These are phyloP conservation scores for Aspergillus candidus DNA, from an alignment of 2,329 filamentous ascomycete genomes.

Conservation along the genomic window DNA sequence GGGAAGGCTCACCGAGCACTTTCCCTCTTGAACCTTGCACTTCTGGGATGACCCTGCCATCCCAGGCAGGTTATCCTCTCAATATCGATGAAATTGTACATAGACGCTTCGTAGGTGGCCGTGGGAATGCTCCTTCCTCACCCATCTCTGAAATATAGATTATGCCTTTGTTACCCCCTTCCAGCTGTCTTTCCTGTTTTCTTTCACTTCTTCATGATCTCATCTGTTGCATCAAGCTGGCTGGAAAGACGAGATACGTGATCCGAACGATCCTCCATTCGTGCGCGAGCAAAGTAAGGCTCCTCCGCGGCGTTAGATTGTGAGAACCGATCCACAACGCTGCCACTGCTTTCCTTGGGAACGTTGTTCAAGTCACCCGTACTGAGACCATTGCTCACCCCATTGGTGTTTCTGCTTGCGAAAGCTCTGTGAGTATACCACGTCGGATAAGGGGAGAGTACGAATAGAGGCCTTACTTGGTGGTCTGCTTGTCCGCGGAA, in stretches of 20 bases:
- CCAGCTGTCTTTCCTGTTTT: conserved; percentile 1
- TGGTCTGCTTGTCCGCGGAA: conserved; percentile 9
- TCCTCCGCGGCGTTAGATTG: conserved; percentile 23
- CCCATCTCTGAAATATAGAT: background rate
- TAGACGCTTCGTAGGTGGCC: background rate
- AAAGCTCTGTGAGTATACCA: conserved; percentile 1
- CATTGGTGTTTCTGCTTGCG: conserved; percentile 14
- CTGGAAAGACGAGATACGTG: conserved; percentile 26
- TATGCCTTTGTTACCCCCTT: background rate
- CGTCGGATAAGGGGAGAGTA: background rate
- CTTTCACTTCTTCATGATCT: conserved; percentile 20
- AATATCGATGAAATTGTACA: conserved; percentile 7
- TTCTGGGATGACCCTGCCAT: background rate
- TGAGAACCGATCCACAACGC: conserved; percentile 22
- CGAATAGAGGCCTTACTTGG: conserved; percentile 10
- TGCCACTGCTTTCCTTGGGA: conserved; percentile 18
- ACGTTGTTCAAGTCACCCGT: conserved; percentile 24
- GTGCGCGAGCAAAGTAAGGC: conserved; percentile 28
- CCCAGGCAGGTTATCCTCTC: background rate
- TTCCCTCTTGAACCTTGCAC: background rate
- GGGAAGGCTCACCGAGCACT: background rate
- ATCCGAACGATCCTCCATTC: conserved; percentile 26
- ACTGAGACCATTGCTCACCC: conserved; percentile 20
- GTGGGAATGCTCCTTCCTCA: background rate
- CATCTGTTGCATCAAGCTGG: conserved; percentile 26